Percentiles rank a stretch among this genome's conserved stretches.
phyloP scores from a whole-genome alignment of 164 flowering plant species.

The Magnolia officinalis region DNA sequence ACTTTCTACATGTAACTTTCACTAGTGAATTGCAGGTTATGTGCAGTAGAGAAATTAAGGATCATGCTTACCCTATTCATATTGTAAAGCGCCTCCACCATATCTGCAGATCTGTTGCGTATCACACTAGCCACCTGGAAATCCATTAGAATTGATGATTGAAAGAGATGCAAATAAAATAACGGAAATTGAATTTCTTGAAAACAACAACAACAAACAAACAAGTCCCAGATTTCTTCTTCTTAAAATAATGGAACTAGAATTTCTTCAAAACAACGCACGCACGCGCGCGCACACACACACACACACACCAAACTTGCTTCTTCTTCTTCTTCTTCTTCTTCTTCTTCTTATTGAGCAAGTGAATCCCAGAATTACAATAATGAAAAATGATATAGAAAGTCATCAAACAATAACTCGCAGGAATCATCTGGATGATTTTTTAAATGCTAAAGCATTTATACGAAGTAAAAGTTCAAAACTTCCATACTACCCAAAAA shows the following conservation, averaged over 20 bases:
- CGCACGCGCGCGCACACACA: too few relatives aligned
- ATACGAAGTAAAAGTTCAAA: background rate
- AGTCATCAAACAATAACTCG: background rate
- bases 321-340: too few relatives aligned
- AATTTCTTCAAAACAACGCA: too few relatives aligned
- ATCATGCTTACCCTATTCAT: slow-evolving; percentile 68
- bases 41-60: background rate
- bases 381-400: background rate
- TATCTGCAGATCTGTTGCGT: slow-evolving; percentile 68
- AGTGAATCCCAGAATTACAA: background rate
- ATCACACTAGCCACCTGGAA: slow-evolving; percentile 73
- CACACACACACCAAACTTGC: too few relatives aligned
- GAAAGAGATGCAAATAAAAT: slow-evolving; percentile 1
- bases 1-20: background rate
- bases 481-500: background rate
- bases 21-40: background rate
- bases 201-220: background rate
- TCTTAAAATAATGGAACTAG: too few relatives aligned
- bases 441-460: background rate
- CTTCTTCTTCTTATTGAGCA: too few relatives aligned
- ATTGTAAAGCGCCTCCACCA: slow-evolving; percentile 93
- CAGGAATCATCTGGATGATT: background rate
- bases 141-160: slow-evolving; percentile 17
- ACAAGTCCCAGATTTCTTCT: background rate
- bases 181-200: background rate